Percentiles rank a stretch among this genome's conserved stretches.
Evolutionary conservation across 768 basidiomycete genomes (phyloP).

Genomic region (Lanmaoa rubissima): DNA sequence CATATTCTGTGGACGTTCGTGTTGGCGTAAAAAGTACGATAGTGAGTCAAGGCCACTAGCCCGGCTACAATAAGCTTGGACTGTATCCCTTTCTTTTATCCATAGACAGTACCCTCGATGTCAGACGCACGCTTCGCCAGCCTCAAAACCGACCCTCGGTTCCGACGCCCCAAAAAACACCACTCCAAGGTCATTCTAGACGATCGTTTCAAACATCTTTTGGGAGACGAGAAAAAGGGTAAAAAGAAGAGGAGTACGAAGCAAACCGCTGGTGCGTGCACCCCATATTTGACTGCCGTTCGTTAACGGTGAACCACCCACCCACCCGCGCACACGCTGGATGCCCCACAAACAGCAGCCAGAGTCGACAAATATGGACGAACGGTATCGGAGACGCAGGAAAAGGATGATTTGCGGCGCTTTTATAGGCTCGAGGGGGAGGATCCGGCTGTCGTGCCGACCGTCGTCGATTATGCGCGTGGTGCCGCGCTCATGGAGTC

Average conservation of each 20-base stretch:
- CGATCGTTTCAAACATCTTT: slow-evolving; percentile 83
- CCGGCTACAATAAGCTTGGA: neutral
- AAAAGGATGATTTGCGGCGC: slow-evolving; percentile 70
- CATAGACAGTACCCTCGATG: slow-evolving; percentile 30
- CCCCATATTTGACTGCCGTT: neutral
- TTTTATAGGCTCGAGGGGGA: slow-evolving; percentile 71
- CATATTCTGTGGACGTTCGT: too few species aligned
- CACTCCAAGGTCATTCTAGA: slow-evolving; percentile 85
- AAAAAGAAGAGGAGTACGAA: slow-evolving; percentile 36
- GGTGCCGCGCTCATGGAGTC: slow-evolving; percentile 87
- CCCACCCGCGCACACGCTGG: too few species aligned
- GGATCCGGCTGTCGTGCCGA: too few species aligned
- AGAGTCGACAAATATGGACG: slow-evolving; percentile 92
- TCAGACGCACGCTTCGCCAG: slow-evolving; percentile 87
- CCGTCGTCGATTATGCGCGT: slow-evolving; percentile 78
- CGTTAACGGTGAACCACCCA: neutral
- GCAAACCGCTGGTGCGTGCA: slow-evolving; percentile 25
- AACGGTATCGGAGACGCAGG: slow-evolving; percentile 59
- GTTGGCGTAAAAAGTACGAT: too few species aligned
- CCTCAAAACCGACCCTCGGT: slow-evolving; percentile 89
- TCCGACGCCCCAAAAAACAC: slow-evolving; percentile 79
- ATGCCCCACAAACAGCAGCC: slow-evolving; percentile 29
- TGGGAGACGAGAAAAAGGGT: slow-evolving; percentile 47
- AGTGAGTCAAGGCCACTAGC: too few species aligned
- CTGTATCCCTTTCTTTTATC: neutral